phyloP scores from a whole-genome alignment of 441 rosid species.

The Populus tomentosa region DNA sequence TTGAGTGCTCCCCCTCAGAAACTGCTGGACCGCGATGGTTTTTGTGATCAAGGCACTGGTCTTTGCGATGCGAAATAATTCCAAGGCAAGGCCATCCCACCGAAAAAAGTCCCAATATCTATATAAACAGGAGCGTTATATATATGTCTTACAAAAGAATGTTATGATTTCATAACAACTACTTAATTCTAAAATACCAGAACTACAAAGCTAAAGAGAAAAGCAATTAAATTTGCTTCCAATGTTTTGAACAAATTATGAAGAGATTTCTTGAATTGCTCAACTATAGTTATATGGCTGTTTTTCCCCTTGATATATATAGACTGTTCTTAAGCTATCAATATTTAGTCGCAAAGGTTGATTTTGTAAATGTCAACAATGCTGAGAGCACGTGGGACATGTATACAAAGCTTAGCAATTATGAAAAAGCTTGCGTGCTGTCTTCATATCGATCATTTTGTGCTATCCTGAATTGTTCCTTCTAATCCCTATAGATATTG shows the following conservation, averaged over 20 bases:
- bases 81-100: neutral
- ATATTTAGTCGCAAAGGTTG: neutral
- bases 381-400: neutral
- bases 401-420: neutral
- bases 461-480: too few relatives aligned
- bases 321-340: neutral
- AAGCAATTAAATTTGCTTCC: neutral
- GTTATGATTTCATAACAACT: neutral
- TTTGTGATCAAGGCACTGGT: conserved; percentile 61
- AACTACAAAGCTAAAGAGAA: neutral
- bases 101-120: too few relatives aligned
- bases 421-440: conserved; percentile 3
- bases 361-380: neutral
- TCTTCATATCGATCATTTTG: neutral
- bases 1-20: conserved; percentile 82
- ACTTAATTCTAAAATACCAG: neutral
- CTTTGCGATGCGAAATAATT: conserved; percentile 64
- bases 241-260: neutral
- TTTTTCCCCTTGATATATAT: neutral
- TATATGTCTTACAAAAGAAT: too few relatives aligned
- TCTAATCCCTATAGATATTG: too few relatives aligned
- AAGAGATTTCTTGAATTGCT: neutral
- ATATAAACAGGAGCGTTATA: too few relatives aligned
- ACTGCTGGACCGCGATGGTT: conserved; percentile 84
- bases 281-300: neutral